Conservation (phyloP, 106 monocot genomes). For the Xerophyta viscosa region DNA sequence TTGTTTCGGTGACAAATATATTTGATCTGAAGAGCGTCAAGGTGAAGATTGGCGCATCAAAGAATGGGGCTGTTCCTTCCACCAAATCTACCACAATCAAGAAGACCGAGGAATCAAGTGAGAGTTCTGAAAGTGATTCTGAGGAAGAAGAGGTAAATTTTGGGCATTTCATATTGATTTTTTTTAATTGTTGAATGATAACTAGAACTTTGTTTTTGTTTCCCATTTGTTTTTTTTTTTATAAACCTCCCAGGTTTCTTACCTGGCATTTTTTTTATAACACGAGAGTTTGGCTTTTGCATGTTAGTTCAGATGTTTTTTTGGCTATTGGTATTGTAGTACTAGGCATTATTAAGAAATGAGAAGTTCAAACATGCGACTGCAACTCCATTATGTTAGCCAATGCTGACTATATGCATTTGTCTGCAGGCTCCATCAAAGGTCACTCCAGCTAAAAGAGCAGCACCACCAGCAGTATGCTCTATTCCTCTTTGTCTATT, state of each 20-base stretch:
- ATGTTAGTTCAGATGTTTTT: no score
- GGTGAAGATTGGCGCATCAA: not conserved
- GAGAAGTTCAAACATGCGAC: no score
- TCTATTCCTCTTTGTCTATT: not conserved
- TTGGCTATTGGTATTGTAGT: no score
- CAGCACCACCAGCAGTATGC: not conserved
- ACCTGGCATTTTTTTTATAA: no score
- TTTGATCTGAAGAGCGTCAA: not conserved
- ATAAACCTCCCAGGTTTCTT: no score
- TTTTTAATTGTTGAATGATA: not conserved
- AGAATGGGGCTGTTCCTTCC: not conserved
- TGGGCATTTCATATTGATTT: not conserved
- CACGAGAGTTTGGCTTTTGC: no score
- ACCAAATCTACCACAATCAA: not conserved
- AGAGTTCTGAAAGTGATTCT: conserved; percentile 28
- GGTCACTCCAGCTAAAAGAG: not conserved
- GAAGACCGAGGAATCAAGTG: conserved; percentile 10
- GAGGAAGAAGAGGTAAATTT: conserved; percentile 17
- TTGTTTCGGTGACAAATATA: no score
- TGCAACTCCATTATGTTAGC: no score
- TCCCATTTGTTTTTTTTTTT: not conserved
- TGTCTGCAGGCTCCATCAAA: not conserved
- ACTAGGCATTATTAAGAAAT: no score
- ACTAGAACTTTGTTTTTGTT: not conserved
- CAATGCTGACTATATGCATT: no score